Percentiles rank a stretch among this genome's conserved stretches.
phyloP scores from a whole-genome alignment of 2,329 filamentous ascomycete species.

The Neonectria coccinea region DNA sequence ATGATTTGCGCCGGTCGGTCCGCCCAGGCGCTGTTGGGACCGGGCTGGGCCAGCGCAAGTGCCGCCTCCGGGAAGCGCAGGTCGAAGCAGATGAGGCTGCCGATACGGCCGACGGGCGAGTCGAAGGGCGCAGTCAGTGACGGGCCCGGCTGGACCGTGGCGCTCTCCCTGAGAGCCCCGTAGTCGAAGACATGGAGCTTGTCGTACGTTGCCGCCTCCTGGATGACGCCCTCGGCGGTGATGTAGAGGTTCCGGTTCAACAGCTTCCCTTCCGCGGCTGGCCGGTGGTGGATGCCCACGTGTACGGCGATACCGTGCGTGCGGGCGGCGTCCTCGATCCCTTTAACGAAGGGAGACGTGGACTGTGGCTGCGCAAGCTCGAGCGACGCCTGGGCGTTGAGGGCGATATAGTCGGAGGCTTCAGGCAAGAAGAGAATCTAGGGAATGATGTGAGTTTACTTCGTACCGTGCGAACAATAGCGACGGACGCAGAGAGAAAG shows the following conservation, averaged over 20 bases:
- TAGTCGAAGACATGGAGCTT: conserved; percentile 93
- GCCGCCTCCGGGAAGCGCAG: conserved; percentile 84
- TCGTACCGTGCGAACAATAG: conserved; percentile 33
- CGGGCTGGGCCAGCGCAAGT: conserved; percentile 69
- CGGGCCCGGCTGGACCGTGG: conserved; percentile 75
- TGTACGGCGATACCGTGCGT: conserved; percentile 77
- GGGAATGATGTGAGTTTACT: background rate
- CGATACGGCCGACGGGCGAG: conserved; percentile 80
- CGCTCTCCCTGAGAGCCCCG: conserved; percentile 61
- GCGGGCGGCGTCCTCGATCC: conserved; percentile 76
- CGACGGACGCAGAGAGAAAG: conserved; percentile 16
- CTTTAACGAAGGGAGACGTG: conserved; percentile 78
- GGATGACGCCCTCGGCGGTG: conserved; percentile 56
- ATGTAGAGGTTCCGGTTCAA: conserved; percentile 68
- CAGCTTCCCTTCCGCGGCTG: conserved; percentile 47
- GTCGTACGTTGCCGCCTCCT: conserved; percentile 71
- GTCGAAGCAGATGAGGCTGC: conserved; percentile 90
- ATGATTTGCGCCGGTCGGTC: conserved; percentile 74
- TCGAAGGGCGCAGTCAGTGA: conserved; percentile 76
- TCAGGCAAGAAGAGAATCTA: conserved; percentile 91
- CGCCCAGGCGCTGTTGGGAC: conserved; percentile 46
- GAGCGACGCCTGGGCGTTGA: conserved; percentile 74
- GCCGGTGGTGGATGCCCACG: conserved; percentile 86
- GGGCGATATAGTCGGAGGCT: conserved; percentile 88
- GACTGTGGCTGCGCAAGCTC: conserved; percentile 75